Evolutionary conservation across 2,329 filamentous ascomycete species (phyloP).

Genomic region (Aspergillus sclerotialis): DNA sequence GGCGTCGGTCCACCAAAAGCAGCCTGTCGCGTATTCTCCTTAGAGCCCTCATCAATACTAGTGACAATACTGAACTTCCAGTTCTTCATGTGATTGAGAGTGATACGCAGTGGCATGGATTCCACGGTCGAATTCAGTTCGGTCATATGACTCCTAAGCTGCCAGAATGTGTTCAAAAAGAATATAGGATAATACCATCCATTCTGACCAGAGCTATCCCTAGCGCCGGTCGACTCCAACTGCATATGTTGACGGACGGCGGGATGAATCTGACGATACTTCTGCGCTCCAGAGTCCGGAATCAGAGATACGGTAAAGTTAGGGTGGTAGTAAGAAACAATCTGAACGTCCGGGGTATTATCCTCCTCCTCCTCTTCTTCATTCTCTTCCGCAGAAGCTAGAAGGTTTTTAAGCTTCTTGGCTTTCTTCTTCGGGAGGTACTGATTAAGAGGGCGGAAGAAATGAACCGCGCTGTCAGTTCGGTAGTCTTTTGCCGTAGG

Average conservation of each 20-base stretch:
- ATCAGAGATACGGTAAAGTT: slow-evolving; percentile 88
- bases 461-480: slow-evolving; percentile 69
- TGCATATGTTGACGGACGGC: slow-evolving; percentile 70
- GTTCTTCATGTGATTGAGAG: slow-evolving; percentile 70
- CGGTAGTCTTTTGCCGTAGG: slow-evolving; percentile 68
- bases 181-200: slow-evolving; percentile 90
- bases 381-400: slow-evolving; percentile 50
- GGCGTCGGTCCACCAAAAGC: slow-evolving; percentile 65
- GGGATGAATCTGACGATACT: slow-evolving; percentile 61
- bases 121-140: slow-evolving; percentile 84
- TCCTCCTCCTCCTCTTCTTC: slow-evolving; percentile 47
- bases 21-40: slow-evolving; percentile 71
- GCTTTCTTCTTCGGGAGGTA: slow-evolving; percentile 88
- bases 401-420: slow-evolving; percentile 77
- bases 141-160: slow-evolving; percentile 84
- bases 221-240: slow-evolving; percentile 70
- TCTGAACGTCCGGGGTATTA: slow-evolving; percentile 56
- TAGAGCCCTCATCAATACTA: slow-evolving; percentile 78
- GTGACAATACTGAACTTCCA: slow-evolving; percentile 90
- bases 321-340: slow-evolving; percentile 86
- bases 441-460: slow-evolving; percentile 77
- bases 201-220: slow-evolving; percentile 78
- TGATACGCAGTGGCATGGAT: slow-evolving; percentile 72
- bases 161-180: slow-evolving; percentile 96
- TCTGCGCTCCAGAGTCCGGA: slow-evolving; percentile 66